A percentile compares a stretch with the other conserved stretches of the same genome.
Conservation (phyloP, 2,329 filamentous ascomycete genomes). For the Fusarium zealandicum region DNA sequence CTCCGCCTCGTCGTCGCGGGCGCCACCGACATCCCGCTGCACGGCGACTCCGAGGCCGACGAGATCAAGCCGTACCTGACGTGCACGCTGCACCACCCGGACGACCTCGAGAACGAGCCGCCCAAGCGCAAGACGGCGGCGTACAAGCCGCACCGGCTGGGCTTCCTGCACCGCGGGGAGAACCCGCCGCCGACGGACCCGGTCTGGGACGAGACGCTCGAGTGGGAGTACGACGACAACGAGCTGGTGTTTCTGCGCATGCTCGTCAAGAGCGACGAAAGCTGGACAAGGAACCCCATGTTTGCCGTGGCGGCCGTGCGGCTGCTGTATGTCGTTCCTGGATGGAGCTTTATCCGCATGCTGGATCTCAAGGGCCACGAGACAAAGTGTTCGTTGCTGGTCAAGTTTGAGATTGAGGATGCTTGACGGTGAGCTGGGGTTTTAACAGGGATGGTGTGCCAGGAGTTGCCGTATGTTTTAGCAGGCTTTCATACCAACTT, state of each 20-base stretch:
- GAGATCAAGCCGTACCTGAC: conserved; percentile 71
- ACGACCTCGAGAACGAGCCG: conserved; percentile 54
- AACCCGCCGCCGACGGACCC: conserved; percentile 67
- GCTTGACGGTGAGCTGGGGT: conserved; percentile 17
- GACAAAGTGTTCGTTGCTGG: conserved; percentile 67
- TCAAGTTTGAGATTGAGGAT: conserved; percentile 66
- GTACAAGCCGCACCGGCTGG: conserved; percentile 66
- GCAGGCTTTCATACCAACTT: no score
- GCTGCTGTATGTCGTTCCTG: conserved; percentile 61
- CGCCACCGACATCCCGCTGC: conserved; percentile 66
- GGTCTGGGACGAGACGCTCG: conserved; percentile 69
- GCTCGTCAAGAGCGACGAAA: conserved; percentile 71
- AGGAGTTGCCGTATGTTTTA: no score
- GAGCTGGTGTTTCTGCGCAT: conserved; percentile 70
- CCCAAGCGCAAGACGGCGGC: conserved; percentile 67
- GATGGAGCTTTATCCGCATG: conserved; percentile 71
- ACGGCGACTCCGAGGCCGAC: conserved; percentile 56
- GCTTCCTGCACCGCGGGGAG: conserved; percentile 63
- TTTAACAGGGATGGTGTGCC: no score
- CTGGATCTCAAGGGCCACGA: conserved; percentile 69
- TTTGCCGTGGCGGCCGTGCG: conserved; percentile 68
- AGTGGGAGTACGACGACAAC: conserved; percentile 74
- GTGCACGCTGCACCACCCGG: conserved; percentile 68
- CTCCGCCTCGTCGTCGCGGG: conserved; percentile 67
- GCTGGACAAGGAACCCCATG: conserved; percentile 67